Evolutionary conservation across 2,329 filamentous ascomycete genomes (phyloP).

Genomic region (Hyphodiscus sp.): DNA sequence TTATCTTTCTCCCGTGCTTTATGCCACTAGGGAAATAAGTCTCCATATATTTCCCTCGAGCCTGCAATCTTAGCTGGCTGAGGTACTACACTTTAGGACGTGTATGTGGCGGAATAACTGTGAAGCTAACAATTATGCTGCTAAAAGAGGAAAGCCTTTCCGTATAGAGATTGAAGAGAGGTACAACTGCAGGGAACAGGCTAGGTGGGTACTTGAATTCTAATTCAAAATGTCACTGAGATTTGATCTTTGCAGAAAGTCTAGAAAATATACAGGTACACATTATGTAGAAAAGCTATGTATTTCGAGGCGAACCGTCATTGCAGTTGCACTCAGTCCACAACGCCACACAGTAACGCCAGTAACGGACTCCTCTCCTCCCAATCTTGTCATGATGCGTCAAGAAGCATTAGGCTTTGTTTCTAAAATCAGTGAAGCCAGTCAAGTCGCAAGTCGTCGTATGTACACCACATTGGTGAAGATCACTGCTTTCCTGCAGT

Average conservation of each 20-base stretch:
- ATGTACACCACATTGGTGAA: background rate
- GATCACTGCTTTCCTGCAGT: conserved; percentile 20
- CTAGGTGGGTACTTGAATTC: too few relatives aligned
- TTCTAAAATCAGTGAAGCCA: background rate
- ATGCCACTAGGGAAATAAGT: too few relatives aligned
- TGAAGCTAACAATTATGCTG: too few relatives aligned
- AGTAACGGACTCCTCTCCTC: background rate
- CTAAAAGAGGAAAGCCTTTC: too few relatives aligned
- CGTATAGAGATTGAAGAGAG: too few relatives aligned
- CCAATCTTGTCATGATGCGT: background rate
- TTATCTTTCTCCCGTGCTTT: too few relatives aligned
- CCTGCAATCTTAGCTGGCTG: too few relatives aligned
- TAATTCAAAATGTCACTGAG: too few relatives aligned
- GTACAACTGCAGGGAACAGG: too few relatives aligned
- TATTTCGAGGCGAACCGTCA: background rate
- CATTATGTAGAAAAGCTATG: conserved; percentile 10
- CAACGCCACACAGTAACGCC: background rate
- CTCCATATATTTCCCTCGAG: too few relatives aligned
- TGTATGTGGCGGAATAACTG: too few relatives aligned
- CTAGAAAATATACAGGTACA: conserved; percentile 8
- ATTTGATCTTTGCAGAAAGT: background rate
- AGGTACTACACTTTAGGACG: too few relatives aligned
- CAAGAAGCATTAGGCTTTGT: background rate
- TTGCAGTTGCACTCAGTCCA: background rate
- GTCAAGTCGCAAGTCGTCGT: background rate